Evolutionary conservation across 148 eudicot genomes (phyloP).

Genomic region (Camellia japonica): DNA sequence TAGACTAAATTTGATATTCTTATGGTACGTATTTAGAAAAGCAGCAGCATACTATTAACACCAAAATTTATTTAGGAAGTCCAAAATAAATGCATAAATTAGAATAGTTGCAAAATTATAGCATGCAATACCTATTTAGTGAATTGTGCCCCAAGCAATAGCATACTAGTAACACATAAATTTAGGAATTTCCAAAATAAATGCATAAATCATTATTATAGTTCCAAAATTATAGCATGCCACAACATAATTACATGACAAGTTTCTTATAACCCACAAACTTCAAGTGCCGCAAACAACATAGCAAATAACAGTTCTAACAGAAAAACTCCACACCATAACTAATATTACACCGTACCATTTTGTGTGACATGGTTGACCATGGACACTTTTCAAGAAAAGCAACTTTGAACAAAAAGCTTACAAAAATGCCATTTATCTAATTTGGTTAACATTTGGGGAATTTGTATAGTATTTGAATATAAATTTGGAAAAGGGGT

Average conservation of each 20-base stretch:
- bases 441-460: not conserved
- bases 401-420: not conserved
- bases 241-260: not conserved
- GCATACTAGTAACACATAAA: not conserved
- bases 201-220: not conserved
- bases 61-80: not conserved
- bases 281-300: not conserved
- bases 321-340: not conserved
- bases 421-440: not conserved
- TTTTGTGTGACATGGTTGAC: not conserved
- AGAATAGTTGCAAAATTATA: not conserved
- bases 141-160: not conserved
- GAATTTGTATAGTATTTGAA: not conserved
- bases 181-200: not conserved
- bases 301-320: not conserved
- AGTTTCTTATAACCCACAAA: not conserved
- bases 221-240: not conserved
- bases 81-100: not conserved
- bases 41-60: not conserved
- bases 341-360: not conserved
- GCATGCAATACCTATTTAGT: too few relatives aligned
- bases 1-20: not conserved
- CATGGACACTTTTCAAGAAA: not conserved
- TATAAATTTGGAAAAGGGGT: not conserved
- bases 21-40: not conserved